Base-by-base conservation (phyloP, 768 basidiomycete species). In the Lentinula sp. region DNA sequence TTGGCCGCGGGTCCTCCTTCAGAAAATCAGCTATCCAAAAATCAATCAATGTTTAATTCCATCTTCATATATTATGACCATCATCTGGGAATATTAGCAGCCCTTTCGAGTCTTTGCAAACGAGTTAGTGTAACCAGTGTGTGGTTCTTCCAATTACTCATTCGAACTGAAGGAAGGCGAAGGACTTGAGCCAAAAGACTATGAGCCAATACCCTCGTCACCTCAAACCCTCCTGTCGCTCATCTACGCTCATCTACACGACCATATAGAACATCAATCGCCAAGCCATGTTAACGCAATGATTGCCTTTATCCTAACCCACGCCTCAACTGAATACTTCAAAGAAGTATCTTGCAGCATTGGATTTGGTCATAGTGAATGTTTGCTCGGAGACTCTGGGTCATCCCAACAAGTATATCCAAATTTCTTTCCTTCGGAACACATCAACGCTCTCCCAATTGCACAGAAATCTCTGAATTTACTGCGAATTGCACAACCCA, bases 401-500 rank as follows among this genome's bases (percentile, higher is more conserved):
- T 43, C 65, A 39, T 75, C 75, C 42, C 73, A 76, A 3, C 73
- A 76, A 3, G 69, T 71, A 6, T 87, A 85, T 64, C 91, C 92
- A 0, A 70, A 71, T 4, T 93, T 94, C 70, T 82, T 93, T 61
- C 80, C 83, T 3, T 63, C 65, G 5, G 75, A 75, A 11, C 70
- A 88, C 32, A 72, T 81, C 6, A 75, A 79, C 49, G 76, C 82
- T 6, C 71, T 93, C 3, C 80, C 84, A 11, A 81, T 82, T 3
- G 90, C 90, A 1, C 83, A 83, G 62, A 86, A 83, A 65, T 93
- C 92, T 0, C 71, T 93, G 9, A 76, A 80, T 32, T 72, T 94
- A 3, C 77, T 93, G 0, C 78, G 77, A 52, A 79, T 78, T 9
- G 89, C 91, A 3, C 75, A 83, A 61, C 85, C 89, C 0, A 80